A percentile compares a stretch with the other conserved stretches of the same genome.
These are phyloP conservation scores for Solanum hybrid DNA, from an alignment of 305 asterid species.

Conservation along the genomic window DNA sequence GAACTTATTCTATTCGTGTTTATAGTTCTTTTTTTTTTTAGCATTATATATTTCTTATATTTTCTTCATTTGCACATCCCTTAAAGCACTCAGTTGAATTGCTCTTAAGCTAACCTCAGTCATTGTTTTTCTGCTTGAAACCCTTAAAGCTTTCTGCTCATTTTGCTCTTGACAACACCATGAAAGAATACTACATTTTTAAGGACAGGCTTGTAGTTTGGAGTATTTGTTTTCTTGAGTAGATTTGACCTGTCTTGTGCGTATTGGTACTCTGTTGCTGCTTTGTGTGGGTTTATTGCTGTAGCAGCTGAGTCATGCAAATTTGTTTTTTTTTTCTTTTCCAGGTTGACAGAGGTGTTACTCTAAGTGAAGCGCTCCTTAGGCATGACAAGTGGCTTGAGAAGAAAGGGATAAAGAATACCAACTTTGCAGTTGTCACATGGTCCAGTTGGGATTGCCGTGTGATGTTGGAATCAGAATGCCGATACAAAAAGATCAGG, in stretches of 20 bases:
- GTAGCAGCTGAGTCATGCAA: background rate
- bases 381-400: constrained; percentile 88
- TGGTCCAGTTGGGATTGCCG: constrained; percentile 96
- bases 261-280: background rate
- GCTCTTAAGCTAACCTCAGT: background rate
- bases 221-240: background rate
- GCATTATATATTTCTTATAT: background rate
- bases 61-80: background rate
- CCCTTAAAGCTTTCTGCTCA: background rate
- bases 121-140: background rate
- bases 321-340: background rate
- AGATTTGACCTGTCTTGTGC: background rate
- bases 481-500: constrained; percentile 31
- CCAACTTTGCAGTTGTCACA: constrained; percentile 81
- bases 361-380: constrained; percentile 71
- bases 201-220: background rate
- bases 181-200: background rate
- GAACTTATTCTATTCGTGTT: background rate
- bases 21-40: background rate
- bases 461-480: constrained; percentile 59
- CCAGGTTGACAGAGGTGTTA: constrained; percentile 78
- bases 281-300: background rate
- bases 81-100: background rate
- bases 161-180: background rate
- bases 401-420: constrained; percentile 58